Evolutionary conservation across 2,329 filamentous ascomycete genomes (phyloP).

Genomic region (Botrytis deweyae): DNA sequence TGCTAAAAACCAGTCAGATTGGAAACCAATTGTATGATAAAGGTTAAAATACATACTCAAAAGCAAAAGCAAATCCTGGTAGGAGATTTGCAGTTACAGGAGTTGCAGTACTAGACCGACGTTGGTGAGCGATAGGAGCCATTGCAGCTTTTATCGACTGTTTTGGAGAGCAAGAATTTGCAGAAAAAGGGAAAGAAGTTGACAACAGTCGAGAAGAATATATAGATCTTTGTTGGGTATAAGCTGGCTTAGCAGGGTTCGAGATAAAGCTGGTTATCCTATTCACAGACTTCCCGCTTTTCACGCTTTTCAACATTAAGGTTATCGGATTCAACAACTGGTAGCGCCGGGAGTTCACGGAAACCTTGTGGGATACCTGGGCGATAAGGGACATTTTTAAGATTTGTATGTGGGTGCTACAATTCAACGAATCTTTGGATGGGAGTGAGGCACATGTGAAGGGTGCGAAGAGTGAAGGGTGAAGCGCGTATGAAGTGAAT

Average conservation of each 20-base stretch:
- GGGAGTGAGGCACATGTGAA: background rate
- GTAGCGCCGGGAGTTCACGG: constrained; percentile 1
- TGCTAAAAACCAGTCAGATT: constrained; percentile 39
- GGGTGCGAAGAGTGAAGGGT: background rate
- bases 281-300: background rate
- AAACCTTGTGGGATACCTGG: constrained; percentile 1
- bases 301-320: background rate
- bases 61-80: constrained; percentile 53
- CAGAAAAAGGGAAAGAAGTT: background rate
- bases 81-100: background rate
- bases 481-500: constrained; percentile 3
- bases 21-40: background rate
- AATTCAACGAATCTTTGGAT: constrained; percentile 8
- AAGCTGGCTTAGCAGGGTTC: background rate
- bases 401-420: background rate
- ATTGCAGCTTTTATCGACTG: background rate
- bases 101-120: constrained; percentile 13
- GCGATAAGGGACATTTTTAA: constrained; percentile 11
- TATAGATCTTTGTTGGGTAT: constrained; percentile 9
- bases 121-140: constrained; percentile 8
- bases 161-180: background rate
- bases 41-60: constrained; percentile 47
- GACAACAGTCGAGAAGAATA: background rate
- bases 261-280: background rate
- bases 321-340: background rate